Evolutionary conservation across 2,329 filamentous ascomycete genomes (phyloP).

Genomic region (Botryosphaeria agaves): DNA sequence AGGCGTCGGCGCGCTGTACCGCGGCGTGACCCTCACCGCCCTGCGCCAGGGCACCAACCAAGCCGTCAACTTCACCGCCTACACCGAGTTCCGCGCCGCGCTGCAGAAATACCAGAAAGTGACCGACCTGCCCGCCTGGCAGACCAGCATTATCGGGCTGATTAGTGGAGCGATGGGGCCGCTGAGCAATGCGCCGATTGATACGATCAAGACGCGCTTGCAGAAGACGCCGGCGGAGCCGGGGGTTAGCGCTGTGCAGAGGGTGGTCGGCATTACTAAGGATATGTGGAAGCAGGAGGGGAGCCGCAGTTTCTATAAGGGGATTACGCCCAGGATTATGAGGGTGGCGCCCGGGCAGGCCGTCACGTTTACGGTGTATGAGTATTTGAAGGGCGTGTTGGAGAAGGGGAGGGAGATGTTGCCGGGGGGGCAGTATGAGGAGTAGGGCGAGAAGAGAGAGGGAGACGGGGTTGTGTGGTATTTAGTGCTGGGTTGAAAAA

Average conservation of each 20-base stretch:
- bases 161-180: conserved; percentile 91
- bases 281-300: conserved; percentile 66
- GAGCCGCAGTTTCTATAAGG: conserved; percentile 92
- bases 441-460: conserved; percentile 17
- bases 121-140: conserved; percentile 63
- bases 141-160: conserved; percentile 81
- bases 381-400: conserved; percentile 31
- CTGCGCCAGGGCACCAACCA: conserved; percentile 93
- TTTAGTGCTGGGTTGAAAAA: too few relatives aligned
- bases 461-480: too few relatives aligned
- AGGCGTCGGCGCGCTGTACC: conserved; percentile 72
- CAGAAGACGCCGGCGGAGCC: conserved; percentile 75
- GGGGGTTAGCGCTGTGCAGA: conserved; percentile 61
- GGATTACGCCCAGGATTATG: conserved; percentile 95
- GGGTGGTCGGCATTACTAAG: conserved; percentile 59
- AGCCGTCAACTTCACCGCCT: conserved; percentile 97
- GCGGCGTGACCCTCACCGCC: conserved; percentile 84
- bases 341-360: conserved; percentile 90
- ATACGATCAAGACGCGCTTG: conserved; percentile 94
- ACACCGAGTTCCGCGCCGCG: conserved; percentile 75
- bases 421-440: conserved; percentile 30
- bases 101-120: conserved; percentile 59
- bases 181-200: conserved; percentile 90
- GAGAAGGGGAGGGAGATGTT: conserved; percentile 29
- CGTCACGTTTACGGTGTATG: conserved; percentile 46